phyloP scores from a whole-genome alignment of 805 yeast genomes.

The Schwanniomyces yamadae region DNA sequence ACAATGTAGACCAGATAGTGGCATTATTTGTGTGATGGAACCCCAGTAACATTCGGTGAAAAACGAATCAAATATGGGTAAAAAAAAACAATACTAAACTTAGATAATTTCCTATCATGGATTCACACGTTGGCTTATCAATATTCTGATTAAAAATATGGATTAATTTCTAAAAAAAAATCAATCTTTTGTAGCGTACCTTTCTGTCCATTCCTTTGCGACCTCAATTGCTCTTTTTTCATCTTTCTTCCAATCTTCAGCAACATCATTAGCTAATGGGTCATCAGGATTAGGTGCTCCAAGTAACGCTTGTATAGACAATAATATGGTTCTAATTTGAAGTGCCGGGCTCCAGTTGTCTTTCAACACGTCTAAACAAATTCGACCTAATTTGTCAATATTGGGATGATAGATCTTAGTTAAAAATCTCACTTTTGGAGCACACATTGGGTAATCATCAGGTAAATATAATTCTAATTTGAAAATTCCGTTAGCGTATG shows the following conservation, averaged over 20 bases:
- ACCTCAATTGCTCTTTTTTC: conserved; percentile 76
- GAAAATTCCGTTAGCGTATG: conserved; percentile 82
- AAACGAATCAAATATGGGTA: too few species aligned
- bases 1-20: too few species aligned
- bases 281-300: conserved; percentile 98
- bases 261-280: conserved; percentile 97
- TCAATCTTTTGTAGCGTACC: conserved; percentile 46
- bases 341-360: conserved; percentile 98
- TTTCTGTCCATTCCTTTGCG: conserved; percentile 73
- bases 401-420: conserved; percentile 96
- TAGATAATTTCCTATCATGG: too few species aligned
- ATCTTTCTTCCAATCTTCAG: conserved; percentile 91
- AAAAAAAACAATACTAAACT: too few species aligned
- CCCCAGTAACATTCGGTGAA: too few species aligned
- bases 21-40: too few species aligned
- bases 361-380: conserved; percentile 92
- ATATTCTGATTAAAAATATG: too few species aligned
- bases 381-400: conserved; percentile 91
- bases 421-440: conserved; percentile 91
- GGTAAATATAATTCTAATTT: conserved; percentile 85
- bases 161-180: too few species aligned
- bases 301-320: conserved; percentile 88
- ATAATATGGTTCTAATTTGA: conserved; percentile 87
- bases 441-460: conserved; percentile 96
- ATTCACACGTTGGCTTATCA: too few species aligned